phyloP scores from a whole-genome alignment of 2,329 filamentous ascomycete genomes.

The Mycogone perniciosa region DNA sequence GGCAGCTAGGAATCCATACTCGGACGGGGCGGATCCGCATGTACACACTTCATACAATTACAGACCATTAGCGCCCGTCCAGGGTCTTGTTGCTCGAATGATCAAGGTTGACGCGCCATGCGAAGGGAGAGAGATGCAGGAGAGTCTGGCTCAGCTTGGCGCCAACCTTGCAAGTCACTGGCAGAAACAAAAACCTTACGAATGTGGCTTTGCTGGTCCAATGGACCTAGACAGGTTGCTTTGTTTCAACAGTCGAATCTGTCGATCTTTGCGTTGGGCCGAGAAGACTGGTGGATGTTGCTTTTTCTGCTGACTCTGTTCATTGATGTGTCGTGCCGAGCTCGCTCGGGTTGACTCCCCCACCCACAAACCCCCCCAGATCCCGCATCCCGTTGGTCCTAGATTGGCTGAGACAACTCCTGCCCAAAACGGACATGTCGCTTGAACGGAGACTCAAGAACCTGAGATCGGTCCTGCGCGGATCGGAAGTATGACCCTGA shows the following conservation, averaged over 20 bases:
- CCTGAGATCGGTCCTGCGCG: too few relatives aligned
- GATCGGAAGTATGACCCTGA: too few relatives aligned
- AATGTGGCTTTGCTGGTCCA: background rate
- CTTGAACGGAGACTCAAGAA: too few relatives aligned
- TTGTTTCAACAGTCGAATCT: background rate
- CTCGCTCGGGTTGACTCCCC: background rate
- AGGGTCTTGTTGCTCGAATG: background rate
- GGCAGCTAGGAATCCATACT: constrained; percentile 3
- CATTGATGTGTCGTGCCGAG: background rate
- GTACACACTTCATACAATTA: background rate
- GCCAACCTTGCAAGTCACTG: background rate
- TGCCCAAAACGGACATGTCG: too few relatives aligned
- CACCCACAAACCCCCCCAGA: too few relatives aligned
- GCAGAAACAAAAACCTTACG: background rate
- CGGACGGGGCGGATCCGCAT: background rate
- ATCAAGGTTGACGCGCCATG: background rate
- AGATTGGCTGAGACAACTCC: background rate
- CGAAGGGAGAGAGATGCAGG: background rate
- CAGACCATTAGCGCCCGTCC: background rate
- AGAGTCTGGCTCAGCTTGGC: background rate
- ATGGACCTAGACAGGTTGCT: constrained; percentile 6
- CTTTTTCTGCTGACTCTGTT: background rate
- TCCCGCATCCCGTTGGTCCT: background rate
- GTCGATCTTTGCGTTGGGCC: constrained; percentile 8
- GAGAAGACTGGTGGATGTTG: background rate